Evolutionary conservation across 257 asterid genomes (phyloP).

Genomic region (Solanum pimpinellifolium): DNA sequence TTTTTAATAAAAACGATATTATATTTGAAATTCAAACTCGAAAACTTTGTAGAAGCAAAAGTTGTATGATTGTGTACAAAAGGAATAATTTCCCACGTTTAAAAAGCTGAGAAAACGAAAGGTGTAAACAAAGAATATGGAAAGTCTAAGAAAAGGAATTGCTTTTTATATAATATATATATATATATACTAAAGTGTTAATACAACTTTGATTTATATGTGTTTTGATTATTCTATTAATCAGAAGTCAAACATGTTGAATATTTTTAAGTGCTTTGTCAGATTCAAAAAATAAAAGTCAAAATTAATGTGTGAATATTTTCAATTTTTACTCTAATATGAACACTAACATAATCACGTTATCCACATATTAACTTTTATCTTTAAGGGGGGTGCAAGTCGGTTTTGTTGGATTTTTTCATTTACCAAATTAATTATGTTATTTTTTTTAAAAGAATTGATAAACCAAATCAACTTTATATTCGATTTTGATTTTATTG

Average conservation of each 20-base stretch:
- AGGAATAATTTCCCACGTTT: neutral
- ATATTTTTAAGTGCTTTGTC: neutral
- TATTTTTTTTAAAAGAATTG: neutral
- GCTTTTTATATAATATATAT: neutral
- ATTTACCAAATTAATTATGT: neutral
- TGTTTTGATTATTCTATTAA: neutral
- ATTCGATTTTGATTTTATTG: no score
- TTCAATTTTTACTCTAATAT: neutral
- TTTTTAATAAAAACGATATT: neutral
- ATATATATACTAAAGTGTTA: neutral
- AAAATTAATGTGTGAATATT: neutral
- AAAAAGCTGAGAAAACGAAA: neutral
- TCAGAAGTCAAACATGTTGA: neutral
- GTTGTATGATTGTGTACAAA: neutral
- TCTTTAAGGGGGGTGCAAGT: neutral
- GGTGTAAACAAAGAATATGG: neutral
- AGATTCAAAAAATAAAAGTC: neutral
- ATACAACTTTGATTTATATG: neutral
- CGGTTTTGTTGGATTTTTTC: neutral
- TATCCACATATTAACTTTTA: neutral
- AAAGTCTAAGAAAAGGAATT: neutral
- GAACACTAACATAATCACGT: neutral
- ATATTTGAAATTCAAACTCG: neutral
- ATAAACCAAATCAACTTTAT: neutral
- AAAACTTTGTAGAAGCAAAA: neutral